These are phyloP conservation scores for Spinellus fusiger DNA, from an alignment of 192 early-diverging fungal species.

Conservation along the genomic window DNA sequence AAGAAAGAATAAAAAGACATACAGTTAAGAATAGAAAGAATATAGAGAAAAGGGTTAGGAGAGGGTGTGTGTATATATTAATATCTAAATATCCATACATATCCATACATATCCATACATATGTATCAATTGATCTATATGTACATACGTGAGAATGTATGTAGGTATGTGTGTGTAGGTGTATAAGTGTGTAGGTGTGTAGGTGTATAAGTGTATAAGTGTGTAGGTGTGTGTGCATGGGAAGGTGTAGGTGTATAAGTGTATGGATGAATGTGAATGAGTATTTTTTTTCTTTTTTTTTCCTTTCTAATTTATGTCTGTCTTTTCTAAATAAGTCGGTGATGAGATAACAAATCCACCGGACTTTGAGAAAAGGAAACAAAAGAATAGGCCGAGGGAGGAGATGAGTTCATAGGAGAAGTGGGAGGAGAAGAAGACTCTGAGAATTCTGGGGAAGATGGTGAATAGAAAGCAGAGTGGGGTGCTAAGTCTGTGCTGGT, in stretches of 20 bases:
- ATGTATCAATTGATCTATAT: too few species aligned
- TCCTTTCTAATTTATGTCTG: too few species aligned
- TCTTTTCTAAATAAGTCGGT: not conserved
- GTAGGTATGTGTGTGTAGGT: too few species aligned
- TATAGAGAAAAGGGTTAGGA: too few species aligned
- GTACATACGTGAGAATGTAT: too few species aligned
- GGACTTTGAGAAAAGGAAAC: not conserved
- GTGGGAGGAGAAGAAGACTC: slow-evolving; percentile 9
- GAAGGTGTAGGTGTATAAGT: too few species aligned
- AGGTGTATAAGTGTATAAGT: too few species aligned
- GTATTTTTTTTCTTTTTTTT: not conserved
- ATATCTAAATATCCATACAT: not conserved
- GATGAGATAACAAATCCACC: not conserved
- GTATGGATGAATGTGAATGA: too few species aligned
- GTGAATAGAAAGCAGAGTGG: not conserved
- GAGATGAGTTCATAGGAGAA: not conserved
- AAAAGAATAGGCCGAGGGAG: slow-evolving; percentile 5
- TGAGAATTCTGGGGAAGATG: slow-evolving; percentile 7
- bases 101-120: not conserved
- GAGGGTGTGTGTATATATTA: not conserved
- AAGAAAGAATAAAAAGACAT: not conserved
- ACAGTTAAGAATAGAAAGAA: not conserved
- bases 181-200: too few species aligned
- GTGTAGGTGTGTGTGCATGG: too few species aligned
- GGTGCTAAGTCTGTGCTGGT: too few species aligned